A percentile compares a stretch with the other conserved stretches of the same genome.
These are phyloP conservation scores for Xylaria acuta DNA, from an alignment of 495 filamentous ascomycete species.

Conservation along the genomic window DNA sequence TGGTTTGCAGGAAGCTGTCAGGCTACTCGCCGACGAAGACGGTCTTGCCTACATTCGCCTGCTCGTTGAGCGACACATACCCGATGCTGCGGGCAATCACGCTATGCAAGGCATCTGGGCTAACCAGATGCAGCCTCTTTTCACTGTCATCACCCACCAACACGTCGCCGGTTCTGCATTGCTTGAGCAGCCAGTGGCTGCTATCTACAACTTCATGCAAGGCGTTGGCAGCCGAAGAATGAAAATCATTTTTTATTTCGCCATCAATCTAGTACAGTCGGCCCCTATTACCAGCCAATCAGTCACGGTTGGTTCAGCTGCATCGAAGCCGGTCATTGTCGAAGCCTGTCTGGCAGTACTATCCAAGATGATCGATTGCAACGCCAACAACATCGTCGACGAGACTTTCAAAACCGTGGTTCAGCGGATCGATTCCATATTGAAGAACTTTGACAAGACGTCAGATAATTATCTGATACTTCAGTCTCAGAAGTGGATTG, in stretches of 20 bases:
- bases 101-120: constrained; percentile 32
- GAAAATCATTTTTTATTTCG: constrained; percentile 38
- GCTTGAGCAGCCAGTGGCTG: constrained; percentile 42
- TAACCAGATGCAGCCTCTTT: constrained; percentile 36
- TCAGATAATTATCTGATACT: constrained; percentile 39
- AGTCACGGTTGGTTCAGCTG: constrained; percentile 14
- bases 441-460: constrained; percentile 20
- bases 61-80: constrained; percentile 39
- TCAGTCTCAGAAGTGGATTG: constrained; percentile 38
- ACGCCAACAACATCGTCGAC: constrained; percentile 43
- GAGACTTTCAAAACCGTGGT: constrained; percentile 33
- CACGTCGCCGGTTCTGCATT: constrained; percentile 41
- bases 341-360: constrained; percentile 41
- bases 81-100: constrained; percentile 9
- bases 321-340: constrained; percentile 28
- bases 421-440: constrained; percentile 11
- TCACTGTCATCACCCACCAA: constrained; percentile 41
- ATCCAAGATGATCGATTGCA: constrained; percentile 42
- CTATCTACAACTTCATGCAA: constrained; percentile 42
- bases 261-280: constrained; percentile 23
- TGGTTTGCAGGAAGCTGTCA: constrained; percentile 43
- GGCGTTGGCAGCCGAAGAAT: constrained; percentile 40
- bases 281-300: constrained; percentile 18
- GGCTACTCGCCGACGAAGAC: constrained; percentile 40
- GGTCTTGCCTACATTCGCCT: constrained; percentile 45